These are phyloP conservation scores for Picea glauca DNA, from an alignment of 75 land plant genomes.

Conservation along the genomic window DNA sequence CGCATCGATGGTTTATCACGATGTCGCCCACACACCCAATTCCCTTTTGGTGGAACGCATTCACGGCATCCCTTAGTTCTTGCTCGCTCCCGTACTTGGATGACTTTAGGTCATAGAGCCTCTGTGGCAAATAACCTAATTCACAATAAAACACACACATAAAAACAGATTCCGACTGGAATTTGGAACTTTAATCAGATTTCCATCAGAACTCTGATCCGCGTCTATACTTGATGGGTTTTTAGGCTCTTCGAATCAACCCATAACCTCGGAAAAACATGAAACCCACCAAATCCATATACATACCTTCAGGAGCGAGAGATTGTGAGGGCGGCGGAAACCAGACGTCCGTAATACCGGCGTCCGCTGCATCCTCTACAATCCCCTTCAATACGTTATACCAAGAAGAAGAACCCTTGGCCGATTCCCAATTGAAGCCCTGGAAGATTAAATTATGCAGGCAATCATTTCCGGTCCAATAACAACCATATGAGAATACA, in stretches of 20 bases:
- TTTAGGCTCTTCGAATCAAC: not conserved
- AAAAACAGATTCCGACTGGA: not conserved
- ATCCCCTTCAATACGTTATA: slow-evolving; percentile 28
- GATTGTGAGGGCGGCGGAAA: slow-evolving; percentile 41
- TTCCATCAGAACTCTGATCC: not conserved
- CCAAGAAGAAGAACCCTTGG: slow-evolving; percentile 30
- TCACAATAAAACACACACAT: not conserved
- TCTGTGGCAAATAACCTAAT: slow-evolving; percentile 75
- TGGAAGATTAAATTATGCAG: not conserved
- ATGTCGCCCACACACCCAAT: slow-evolving; percentile 36
- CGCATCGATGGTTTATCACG: slow-evolving; percentile 42
- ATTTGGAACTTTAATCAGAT: not conserved
- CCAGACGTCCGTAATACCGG: slow-evolving; percentile 20
- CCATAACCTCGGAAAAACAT: not conserved
- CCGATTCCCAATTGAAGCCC: slow-evolving; percentile 53
- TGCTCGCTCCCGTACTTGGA: slow-evolving; percentile 55
- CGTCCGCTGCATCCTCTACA: slow-evolving; percentile 25
- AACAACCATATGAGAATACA: too few species aligned
- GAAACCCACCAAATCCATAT: not conserved
- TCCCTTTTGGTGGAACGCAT: slow-evolving; percentile 17
- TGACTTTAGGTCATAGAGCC: slow-evolving; percentile 54
- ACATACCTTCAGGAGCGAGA: slow-evolving; percentile 35
- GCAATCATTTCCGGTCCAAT: too few species aligned
- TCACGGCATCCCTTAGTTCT: slow-evolving; percentile 31
- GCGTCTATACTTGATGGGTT: not conserved